Evolutionary conservation across 2,329 filamentous ascomycete species (phyloP).

Genomic region (Arthroderma sp.): DNA sequence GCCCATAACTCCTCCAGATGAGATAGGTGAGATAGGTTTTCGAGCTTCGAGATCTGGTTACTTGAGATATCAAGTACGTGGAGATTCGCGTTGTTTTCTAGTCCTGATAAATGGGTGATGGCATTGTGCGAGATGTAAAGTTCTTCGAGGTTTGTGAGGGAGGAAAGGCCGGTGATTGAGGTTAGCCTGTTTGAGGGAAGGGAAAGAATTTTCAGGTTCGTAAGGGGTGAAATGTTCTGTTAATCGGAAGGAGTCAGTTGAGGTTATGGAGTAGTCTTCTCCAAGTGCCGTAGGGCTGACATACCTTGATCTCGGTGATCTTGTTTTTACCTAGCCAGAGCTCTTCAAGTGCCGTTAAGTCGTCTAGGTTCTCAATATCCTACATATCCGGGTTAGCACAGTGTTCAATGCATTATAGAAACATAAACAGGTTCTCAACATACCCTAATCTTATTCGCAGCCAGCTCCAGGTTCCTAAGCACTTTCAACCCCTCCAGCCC

Average conservation of each 20-base stretch:
- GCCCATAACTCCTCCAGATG: conserved; percentile 89
- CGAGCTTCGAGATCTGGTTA: conserved; percentile 66
- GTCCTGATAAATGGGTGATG: conserved; percentile 61
- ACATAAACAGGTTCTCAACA: conserved; percentile 9
- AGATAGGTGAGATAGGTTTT: conserved; percentile 54
- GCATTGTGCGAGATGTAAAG: conserved; percentile 93
- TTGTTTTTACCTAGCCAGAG: conserved; percentile 96
- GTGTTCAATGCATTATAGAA: neutral
- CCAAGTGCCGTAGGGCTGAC: neutral
- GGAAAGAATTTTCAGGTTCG: conserved; percentile 73
- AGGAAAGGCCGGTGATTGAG: conserved; percentile 60
- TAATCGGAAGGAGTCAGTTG: neutral
- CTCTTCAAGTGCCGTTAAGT: conserved; percentile 64
- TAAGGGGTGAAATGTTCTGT: conserved; percentile 55
- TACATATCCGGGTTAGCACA: conserved; percentile 13
- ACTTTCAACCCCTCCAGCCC: conserved; percentile 61
- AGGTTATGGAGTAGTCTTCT: too few species aligned
- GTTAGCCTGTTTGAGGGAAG: conserved; percentile 91
- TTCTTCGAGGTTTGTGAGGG: conserved; percentile 68
- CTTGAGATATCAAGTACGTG: conserved; percentile 78
- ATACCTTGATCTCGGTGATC: conserved; percentile 63
- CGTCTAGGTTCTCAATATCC: conserved; percentile 75
- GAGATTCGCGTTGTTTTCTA: conserved; percentile 54
- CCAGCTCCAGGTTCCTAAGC: conserved; percentile 75
- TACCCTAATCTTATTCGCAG: conserved; percentile 73